phyloP scores from a whole-genome alignment of 208 protist genomes.

The Leishmania aethiopica region DNA sequence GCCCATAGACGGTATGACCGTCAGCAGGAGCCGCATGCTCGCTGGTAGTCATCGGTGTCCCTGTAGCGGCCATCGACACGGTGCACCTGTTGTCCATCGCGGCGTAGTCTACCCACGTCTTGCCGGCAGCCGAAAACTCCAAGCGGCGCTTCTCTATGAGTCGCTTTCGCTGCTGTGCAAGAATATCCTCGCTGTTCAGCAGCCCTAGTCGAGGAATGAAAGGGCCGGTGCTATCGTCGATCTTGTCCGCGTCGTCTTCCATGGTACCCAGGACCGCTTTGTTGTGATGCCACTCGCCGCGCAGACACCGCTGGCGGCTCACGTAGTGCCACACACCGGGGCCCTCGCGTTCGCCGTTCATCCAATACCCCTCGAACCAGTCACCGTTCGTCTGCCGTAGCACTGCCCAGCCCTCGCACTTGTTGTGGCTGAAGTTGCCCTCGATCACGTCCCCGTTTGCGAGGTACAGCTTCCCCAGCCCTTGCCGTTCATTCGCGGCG shows the following conservation, averaged over 20 bases:
- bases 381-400: slow-evolving; percentile 65
- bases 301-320: slow-evolving; percentile 64
- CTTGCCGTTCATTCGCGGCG: slow-evolving; percentile 59
- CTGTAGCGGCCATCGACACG: neutral
- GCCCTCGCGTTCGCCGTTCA: slow-evolving; percentile 77
- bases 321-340: slow-evolving; percentile 89
- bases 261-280: slow-evolving; percentile 76
- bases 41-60: neutral
- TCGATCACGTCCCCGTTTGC: slow-evolving; percentile 84
- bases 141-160: slow-evolving; percentile 62
- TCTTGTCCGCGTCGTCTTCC: slow-evolving; percentile 78
- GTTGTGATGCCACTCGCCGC: slow-evolving; percentile 86
- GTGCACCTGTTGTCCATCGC: slow-evolving; percentile 1
- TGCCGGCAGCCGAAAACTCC: slow-evolving; percentile 53
- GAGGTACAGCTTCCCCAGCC: slow-evolving; percentile 79
- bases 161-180: slow-evolving; percentile 62
- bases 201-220: slow-evolving; percentile 86
- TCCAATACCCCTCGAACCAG: slow-evolving; percentile 92
- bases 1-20: slow-evolving; percentile 9
- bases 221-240: slow-evolving; percentile 39
- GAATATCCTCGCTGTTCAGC: slow-evolving; percentile 63
- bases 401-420: slow-evolving; percentile 79
- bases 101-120: slow-evolving; percentile 58
- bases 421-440: slow-evolving; percentile 73
- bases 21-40: neutral